Base-by-base conservation (phyloP, 1,284 basidiomycete species). In the Sanghuangporus baumii region DNA sequence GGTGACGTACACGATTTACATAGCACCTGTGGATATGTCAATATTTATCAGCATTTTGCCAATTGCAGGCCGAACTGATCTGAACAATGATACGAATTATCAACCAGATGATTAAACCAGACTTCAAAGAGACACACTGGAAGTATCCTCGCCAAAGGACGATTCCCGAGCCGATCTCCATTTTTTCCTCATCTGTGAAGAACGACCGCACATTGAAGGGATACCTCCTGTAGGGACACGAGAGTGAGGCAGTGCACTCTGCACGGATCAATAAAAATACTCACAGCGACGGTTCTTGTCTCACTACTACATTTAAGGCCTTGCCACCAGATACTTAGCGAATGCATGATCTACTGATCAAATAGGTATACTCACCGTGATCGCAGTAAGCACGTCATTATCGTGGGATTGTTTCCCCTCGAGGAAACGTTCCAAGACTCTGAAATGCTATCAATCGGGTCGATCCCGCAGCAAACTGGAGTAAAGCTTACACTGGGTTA, bases 141-240 rank as follows among this genome's bases (percentile, higher is more conserved):
- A 91, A 90, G 66, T 88, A 88, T 0, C 88, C 88, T 16, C 88
- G 79, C 86, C 88, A 89, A 2, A 91, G 75, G 51, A 85, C 78
- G 20, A 92, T 76, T 1, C 89, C 89, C 2, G 73, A 67, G 2
- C 89, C 88, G 8, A 92, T 88, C 63, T 84, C 79, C 68, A 81
- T 82, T 11, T 78, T 83, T 67, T 88, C 89, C 2, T 74, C 72
- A 62, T 83, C 73, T 0, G 87, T 89, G 71, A 91, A 92, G 74
- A 92, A 91, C 0, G 88, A 89, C 1, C 87, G 80, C 9, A 85
- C 80, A 66, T 91, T 91, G 75, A 88, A 88, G 0, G 88, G 86
- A 63, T 87, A 88, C 38, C 80, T 81, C 57, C 71, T 72, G 48
- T 6, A 59, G 14, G 14, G n/a, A 23, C 52, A 38, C 14, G 31